phyloP scores from a whole-genome alignment of 257 asterid genomes.

The Forsythia suspensa region DNA sequence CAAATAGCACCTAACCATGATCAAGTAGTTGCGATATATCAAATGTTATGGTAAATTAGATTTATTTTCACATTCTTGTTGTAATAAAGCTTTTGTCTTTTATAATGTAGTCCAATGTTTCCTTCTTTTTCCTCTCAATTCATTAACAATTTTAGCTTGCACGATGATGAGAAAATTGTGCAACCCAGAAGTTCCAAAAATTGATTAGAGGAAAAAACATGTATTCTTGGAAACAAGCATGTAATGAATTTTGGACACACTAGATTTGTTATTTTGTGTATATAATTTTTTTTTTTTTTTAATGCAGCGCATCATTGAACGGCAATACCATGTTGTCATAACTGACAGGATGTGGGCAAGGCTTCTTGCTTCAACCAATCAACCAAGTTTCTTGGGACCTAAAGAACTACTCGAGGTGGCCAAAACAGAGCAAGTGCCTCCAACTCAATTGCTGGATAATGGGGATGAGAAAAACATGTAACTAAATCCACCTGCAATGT shows the following conservation, averaged over 20 bases:
- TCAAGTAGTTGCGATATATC: neutral
- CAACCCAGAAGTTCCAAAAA: neutral
- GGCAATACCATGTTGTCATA: slow-evolving; percentile 60
- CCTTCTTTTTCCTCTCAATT: neutral
- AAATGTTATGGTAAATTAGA: neutral
- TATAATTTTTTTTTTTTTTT: neutral
- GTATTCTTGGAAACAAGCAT: neutral
- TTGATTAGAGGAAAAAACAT: neutral
- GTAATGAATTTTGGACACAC: neutral
- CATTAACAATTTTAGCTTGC: neutral
- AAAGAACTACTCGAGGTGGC: slow-evolving; percentile 30
- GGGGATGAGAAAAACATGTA: slow-evolving; percentile 34
- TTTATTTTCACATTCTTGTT: neutral
- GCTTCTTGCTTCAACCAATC: slow-evolving; percentile 72
- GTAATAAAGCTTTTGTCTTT: neutral
- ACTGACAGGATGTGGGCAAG: slow-evolving; percentile 86
- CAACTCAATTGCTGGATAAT: slow-evolving; percentile 42
- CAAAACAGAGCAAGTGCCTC: slow-evolving; percentile 32
- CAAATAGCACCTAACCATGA: too few species aligned
- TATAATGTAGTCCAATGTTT: neutral
- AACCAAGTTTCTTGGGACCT: slow-evolving; percentile 56
- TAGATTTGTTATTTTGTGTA: neutral
- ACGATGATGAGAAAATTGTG: neutral
- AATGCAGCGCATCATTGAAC: slow-evolving; percentile 61
- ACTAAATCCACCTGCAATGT: slow-evolving; percentile 19